Conservation (phyloP, 2,329 filamentous ascomycete genomes). For the Colletotrichum spaethianum region DNA sequence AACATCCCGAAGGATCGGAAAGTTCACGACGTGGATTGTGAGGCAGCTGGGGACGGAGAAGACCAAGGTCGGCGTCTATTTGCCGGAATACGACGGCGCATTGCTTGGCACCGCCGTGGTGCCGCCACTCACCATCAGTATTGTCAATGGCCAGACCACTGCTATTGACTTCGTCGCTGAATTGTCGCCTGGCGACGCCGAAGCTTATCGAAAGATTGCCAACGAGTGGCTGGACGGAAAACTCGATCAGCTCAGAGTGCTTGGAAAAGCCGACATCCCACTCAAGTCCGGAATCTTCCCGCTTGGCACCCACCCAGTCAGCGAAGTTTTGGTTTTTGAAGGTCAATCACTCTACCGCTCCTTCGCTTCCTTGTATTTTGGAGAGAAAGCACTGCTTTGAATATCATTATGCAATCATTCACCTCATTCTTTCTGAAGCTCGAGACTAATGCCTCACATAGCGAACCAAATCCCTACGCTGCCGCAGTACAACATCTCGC, state of each 20-base stretch:
- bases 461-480: slow-evolving; percentile 81
- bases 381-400: slow-evolving; percentile 65
- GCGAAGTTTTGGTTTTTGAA: slow-evolving; percentile 84
- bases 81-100: slow-evolving; percentile 86
- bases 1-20: slow-evolving; percentile 81
- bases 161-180: slow-evolving; percentile 85
- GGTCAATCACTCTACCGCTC: slow-evolving; percentile 81
- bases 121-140: slow-evolving; percentile 81
- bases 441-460: slow-evolving; percentile 54
- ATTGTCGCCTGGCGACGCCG: slow-evolving; percentile 80
- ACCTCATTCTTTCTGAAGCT: neutral
- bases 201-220: slow-evolving; percentile 83
- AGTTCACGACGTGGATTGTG: slow-evolving; percentile 85
- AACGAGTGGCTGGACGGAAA: slow-evolving; percentile 91
- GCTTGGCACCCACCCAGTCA: slow-evolving; percentile 82
- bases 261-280: slow-evolving; percentile 80
- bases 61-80: slow-evolving; percentile 81
- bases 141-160: slow-evolving; percentile 84
- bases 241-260: slow-evolving; percentile 78
- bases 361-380: slow-evolving; percentile 73
- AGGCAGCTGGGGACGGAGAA: slow-evolving; percentile 80
- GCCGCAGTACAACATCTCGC: slow-evolving; percentile 86
- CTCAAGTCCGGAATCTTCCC: slow-evolving; percentile 85
- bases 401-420: slow-evolving; percentile 39
- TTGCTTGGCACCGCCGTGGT: slow-evolving; percentile 83